Conservation (phyloP, 2,329 filamentous ascomycete species). For the Myriosclerotinia curreyana region DNA sequence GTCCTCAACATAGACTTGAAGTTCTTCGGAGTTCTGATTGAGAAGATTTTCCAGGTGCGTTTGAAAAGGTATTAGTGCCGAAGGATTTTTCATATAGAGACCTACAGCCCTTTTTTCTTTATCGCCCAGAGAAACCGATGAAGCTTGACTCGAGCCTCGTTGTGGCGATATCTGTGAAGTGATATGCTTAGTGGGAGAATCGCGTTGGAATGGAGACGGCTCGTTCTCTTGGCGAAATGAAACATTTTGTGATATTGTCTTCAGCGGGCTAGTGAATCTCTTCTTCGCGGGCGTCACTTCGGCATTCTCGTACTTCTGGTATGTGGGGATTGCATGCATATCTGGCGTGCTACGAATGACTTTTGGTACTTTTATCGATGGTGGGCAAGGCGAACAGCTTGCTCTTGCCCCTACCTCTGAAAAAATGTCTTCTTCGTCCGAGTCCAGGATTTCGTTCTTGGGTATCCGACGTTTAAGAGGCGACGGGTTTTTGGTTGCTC, state of each 20-base stretch:
- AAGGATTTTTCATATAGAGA: constrained; percentile 30
- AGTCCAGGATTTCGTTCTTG: constrained; percentile 34
- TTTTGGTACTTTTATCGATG: constrained; percentile 27
- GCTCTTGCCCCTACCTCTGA: constrained; percentile 27
- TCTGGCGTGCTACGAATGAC: constrained; percentile 15
- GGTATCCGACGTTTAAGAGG: constrained; percentile 26
- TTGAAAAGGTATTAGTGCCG: constrained; percentile 27
- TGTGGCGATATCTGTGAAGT: constrained; percentile 20
- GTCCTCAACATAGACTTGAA: constrained; percentile 32
- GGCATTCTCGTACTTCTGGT: neutral
- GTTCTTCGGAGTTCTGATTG: constrained; percentile 27
- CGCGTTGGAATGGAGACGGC: constrained; percentile 33
- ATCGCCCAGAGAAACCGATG: constrained; percentile 25
- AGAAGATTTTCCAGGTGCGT: constrained; percentile 28
- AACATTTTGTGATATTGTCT: constrained; percentile 34
- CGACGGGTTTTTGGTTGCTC: constrained; percentile 20
- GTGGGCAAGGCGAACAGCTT: constrained; percentile 25
- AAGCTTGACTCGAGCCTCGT: constrained; percentile 28
- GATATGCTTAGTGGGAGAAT: constrained; percentile 1
- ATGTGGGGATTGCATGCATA: neutral
- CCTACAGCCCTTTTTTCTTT: constrained; percentile 36
- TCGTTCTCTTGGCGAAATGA: constrained; percentile 28
- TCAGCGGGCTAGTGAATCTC: constrained; percentile 33
- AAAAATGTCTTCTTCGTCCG: constrained; percentile 36
- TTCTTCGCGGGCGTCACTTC: constrained; percentile 24